A percentile compares a stretch with the other conserved stretches of the same genome.
Conservation (phyloP, 257 asterid genomes). For the Nemophila menziesii region DNA sequence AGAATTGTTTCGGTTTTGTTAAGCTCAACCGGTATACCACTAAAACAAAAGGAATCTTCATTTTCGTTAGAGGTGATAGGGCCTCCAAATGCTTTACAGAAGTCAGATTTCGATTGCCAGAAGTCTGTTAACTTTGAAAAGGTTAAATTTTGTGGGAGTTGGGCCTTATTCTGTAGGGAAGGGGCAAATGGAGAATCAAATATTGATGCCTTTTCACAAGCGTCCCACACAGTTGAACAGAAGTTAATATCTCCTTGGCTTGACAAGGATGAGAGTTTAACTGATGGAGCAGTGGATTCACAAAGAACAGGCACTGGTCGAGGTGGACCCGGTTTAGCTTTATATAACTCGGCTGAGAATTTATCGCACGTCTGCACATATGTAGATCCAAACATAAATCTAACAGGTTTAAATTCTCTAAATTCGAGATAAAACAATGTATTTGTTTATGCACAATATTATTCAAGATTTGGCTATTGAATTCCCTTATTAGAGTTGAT, state of each 20-base stretch:
- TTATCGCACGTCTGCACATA: constrained; percentile 64
- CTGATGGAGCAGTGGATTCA: constrained; percentile 38
- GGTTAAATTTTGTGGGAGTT: constrained; percentile 32
- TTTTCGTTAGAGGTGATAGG: no score
- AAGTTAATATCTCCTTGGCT: constrained; percentile 26
- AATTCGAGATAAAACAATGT: no score
- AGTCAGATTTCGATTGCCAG: constrained; percentile 69
- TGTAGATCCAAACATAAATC: neutral
- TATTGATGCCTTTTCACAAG: constrained; percentile 49
- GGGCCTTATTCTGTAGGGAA: constrained; percentile 45
- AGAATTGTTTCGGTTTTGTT: constrained; percentile 25
- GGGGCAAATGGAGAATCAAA: constrained; percentile 76
- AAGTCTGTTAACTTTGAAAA: constrained; percentile 49
- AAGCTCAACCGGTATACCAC: constrained; percentile 41
- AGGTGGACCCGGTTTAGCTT: constrained; percentile 22
- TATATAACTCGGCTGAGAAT: constrained; percentile 66
- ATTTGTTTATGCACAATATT: no score
- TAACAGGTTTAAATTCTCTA: no score
- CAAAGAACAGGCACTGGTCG: constrained; percentile 67
- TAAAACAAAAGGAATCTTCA: constrained; percentile 45
- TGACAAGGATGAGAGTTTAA: constrained; percentile 22
- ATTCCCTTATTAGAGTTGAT: no score
- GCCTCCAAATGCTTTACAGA: constrained; percentile 69
- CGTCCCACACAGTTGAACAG: constrained; percentile 68
- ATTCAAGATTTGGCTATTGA: no score